phyloP scores from a whole-genome alignment of 2,329 filamentous ascomycete species.

The Penicillium sp. region DNA sequence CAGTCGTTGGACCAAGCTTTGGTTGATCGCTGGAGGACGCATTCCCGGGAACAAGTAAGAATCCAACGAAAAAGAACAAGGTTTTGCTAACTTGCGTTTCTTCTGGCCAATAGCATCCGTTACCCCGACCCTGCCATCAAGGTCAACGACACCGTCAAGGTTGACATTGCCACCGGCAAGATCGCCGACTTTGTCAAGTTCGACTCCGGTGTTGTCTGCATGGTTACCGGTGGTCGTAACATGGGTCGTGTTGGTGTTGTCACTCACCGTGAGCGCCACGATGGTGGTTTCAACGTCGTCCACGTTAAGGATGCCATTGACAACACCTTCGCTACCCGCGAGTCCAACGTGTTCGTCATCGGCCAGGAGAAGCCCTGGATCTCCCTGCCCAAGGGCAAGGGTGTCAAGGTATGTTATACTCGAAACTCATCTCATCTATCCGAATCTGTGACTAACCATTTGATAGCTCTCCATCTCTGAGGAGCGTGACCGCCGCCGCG shows the following conservation, averaged over 20 bases:
- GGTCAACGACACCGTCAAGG: slow-evolving; percentile 99
- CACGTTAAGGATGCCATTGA: slow-evolving; percentile 99
- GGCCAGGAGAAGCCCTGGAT: slow-evolving; percentile 99
- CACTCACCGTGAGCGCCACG: slow-evolving; percentile 99
- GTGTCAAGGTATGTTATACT: slow-evolving; percentile 74
- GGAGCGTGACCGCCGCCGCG: slow-evolving; percentile 97
- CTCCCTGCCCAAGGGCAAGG: slow-evolving; percentile 99
- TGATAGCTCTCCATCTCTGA: slow-evolving; percentile 87
- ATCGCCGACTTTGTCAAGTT: slow-evolving; percentile 98
- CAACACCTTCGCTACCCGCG: slow-evolving; percentile 99
- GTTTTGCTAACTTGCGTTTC: slow-evolving; percentile 37
- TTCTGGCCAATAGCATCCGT: slow-evolving; percentile 73
- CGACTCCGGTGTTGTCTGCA: slow-evolving; percentile 96
- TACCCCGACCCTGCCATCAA: slow-evolving; percentile 98
- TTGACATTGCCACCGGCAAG: slow-evolving; percentile 95
- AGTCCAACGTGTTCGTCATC: slow-evolving; percentile 99
- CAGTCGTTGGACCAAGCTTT: slow-evolving; percentile 99
- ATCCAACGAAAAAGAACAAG: slow-evolving; percentile 23
- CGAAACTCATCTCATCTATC: background rate
- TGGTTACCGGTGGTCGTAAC: slow-evolving; percentile 99
- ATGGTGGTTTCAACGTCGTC: slow-evolving; percentile 99
- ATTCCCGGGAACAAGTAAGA: slow-evolving; percentile 41
- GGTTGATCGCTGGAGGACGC: slow-evolving; percentile 62
- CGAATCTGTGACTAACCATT: slow-evolving; percentile 20
- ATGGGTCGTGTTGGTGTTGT: slow-evolving; percentile 99